Evolutionary conservation across 2,329 filamentous ascomycete genomes (phyloP), one percentile per base, ranked within the genome.

Genomic region (Aspergillus ochraceoroseus): DNA sequence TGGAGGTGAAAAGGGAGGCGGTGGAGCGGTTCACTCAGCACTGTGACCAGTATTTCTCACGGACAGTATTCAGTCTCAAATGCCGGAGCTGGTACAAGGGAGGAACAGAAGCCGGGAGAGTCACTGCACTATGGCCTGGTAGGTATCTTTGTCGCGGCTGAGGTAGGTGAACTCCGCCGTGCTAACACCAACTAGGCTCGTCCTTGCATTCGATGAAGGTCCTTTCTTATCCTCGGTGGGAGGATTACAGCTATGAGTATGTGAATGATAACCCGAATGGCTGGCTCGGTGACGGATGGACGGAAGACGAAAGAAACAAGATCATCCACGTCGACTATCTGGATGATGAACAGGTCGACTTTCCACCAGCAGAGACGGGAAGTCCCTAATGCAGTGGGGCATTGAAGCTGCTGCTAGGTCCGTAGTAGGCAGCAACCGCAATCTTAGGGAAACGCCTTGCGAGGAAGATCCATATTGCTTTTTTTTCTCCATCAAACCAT

Each of bases 51-150:
- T 65, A 63, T 40, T 62, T 65, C 36, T 49, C 51, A 7, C 48
- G 47, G 17, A 66, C 62, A 1, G 62, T 66, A 4, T 66, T 59
- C 41, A 47, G 49, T n/a, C 41, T 53, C 30, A 56, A 61, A 14
- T 66, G 64, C 42, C 55, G 58, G 9, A 65, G 62, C 37, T 67
- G 64, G 64, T 65, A 65, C 32, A 66, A 65, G 41, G 58, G 57
- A 15, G 60, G 62, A 2, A 54, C 50, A 0, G 48, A 59, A 25
- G 51, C 58, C 23, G 59, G 59, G 17, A 50, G 57, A 13, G 46
- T 66, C 19, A 55, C 53, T 7, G 60, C 54, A 15, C 38, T 66
- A 5, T 66, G 62, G 61, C 62, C 63, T 30, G 63, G 62, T 57
- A 49, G 36, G 49, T 30, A 26, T 39, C 3, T 18, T 13, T n/a